Evolutionary conservation across 371 early-diverging fungal species (phyloP).

Genomic region (Mucor velutinosus): DNA sequence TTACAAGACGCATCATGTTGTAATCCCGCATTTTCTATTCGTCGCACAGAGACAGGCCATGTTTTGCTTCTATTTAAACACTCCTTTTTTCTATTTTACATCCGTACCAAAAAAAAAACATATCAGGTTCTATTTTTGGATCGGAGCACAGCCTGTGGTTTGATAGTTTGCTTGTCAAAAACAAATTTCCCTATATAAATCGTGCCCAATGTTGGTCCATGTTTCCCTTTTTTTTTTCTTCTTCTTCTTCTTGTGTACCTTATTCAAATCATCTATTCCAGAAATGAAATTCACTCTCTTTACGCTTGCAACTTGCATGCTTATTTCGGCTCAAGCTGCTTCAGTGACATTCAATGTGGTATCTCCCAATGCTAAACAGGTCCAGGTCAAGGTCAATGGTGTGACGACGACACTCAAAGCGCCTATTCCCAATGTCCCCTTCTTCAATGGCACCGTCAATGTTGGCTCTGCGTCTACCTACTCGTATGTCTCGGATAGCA

Average conservation of each 20-base stretch:
- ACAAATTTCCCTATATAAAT: background rate
- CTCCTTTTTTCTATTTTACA: no score
- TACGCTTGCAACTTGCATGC: conserved; percentile 10
- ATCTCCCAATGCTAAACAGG: conserved; percentile 45
- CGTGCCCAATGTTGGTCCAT: background rate
- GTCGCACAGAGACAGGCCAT: background rate
- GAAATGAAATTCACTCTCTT: conserved; percentile 24
- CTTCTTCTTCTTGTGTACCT: background rate
- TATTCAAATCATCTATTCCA: background rate
- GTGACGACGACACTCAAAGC: conserved; percentile 29
- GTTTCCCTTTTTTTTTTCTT: background rate
- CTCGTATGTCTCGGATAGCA: conserved; percentile 49
- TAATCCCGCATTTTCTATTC: background rate
- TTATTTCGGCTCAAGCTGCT: conserved; percentile 35
- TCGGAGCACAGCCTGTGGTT: background rate
- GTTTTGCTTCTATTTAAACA: background rate
- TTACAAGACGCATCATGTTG: background rate
- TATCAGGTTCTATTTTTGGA: conserved; percentile 5
- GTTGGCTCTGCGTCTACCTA: conserved; percentile 37
- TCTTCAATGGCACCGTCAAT: conserved; percentile 46
- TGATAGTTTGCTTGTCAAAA: background rate
- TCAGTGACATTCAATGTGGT: conserved; percentile 50
- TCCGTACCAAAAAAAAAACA: background rate
- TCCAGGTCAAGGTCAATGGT: conserved; percentile 49
- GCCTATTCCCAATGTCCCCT: conserved; percentile 44